Percentiles rank a stretch among this genome's conserved stretches.
Conservation (phyloP, 202 grass and related monocot species). For the Panicum virgatum region DNA sequence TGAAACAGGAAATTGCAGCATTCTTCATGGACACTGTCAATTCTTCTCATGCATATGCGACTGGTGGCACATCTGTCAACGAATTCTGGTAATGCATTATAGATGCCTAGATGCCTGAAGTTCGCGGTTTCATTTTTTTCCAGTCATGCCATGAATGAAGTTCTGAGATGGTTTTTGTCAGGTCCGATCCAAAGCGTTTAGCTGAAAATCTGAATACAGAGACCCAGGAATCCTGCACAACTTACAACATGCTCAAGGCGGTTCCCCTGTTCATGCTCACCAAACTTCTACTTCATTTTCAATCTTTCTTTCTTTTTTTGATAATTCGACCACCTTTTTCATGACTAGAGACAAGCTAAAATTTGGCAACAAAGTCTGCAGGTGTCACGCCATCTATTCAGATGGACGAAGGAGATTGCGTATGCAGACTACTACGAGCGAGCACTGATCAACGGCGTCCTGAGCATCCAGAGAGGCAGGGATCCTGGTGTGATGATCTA, state of each 20-base stretch:
- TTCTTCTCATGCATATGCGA: conserved; percentile 87
- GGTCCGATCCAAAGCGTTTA: conserved; percentile 73
- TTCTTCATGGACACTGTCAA: conserved; percentile 87
- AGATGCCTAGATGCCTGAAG: neutral
- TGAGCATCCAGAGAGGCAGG: conserved; percentile 86
- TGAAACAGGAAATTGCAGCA: conserved; percentile 66
- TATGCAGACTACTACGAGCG: conserved; percentile 93
- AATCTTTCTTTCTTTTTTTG: neutral
- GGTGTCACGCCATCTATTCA: conserved; percentile 87
- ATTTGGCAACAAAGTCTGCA: conserved; percentile 1
- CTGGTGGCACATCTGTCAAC: conserved; percentile 74
- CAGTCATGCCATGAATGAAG: neutral
- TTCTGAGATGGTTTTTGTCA: conserved; percentile 21
- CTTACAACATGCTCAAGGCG: conserved; percentile 97
- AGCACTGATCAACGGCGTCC: conserved; percentile 77
- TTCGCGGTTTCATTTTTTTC: neutral
- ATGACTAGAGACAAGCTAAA: neutral
- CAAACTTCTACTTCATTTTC: neutral
- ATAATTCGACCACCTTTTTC: neutral
- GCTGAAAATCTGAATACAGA: conserved; percentile 56
- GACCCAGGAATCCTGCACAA: conserved; percentile 81
- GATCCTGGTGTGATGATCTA: conserved; percentile 94
- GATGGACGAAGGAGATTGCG: conserved; percentile 79
- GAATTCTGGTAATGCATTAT: conserved; percentile 68
- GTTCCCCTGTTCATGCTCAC: neutral